Conservation (phyloP, 345 rosid species). For the Mercurialis annua region DNA sequence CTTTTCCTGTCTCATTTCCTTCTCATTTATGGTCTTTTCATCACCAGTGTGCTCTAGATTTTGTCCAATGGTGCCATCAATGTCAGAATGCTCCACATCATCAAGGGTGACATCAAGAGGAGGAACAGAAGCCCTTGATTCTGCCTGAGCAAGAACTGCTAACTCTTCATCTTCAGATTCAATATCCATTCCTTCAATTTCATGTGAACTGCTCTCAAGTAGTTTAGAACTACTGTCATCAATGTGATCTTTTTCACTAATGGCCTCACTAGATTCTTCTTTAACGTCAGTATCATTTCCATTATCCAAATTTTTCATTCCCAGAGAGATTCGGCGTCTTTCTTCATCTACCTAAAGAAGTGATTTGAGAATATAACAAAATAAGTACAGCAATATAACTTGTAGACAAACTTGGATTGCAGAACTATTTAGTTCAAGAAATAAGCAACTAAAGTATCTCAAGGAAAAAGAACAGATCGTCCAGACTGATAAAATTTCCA, state of each 20-base stretch:
- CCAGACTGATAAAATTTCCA: not conserved
- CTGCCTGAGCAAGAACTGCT: constrained; percentile 53
- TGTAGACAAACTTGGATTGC: not conserved
- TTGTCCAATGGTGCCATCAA: constrained; percentile 30
- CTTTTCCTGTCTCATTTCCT: constrained; percentile 47
- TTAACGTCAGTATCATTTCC: constrained; percentile 29
- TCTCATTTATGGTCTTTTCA: constrained; percentile 33
- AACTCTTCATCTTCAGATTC: constrained; percentile 42
- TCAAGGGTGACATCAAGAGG: constrained; percentile 79
- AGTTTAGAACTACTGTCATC: constrained; percentile 23
- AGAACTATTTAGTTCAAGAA: not conserved
- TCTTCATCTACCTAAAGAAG: constrained; percentile 64
- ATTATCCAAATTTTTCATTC: constrained; percentile 68
- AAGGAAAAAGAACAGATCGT: not conserved
- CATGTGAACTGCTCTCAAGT: constrained; percentile 26
- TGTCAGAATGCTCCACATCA: constrained; percentile 50
- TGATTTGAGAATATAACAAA: constrained; percentile 18
- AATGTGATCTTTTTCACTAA: constrained; percentile 33
- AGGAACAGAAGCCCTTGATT: constrained; percentile 75
- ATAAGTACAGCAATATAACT: not conserved
- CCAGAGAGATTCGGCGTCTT: constrained; percentile 74
- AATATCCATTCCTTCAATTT: constrained; percentile 25
- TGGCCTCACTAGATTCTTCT: constrained; percentile 41
- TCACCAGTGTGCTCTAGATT: constrained; percentile 34
- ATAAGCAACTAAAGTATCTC: not conserved